phyloP scores from a whole-genome alignment of 1,139 yeast genomes.

The Candida pseudoviswanathii region DNA sequence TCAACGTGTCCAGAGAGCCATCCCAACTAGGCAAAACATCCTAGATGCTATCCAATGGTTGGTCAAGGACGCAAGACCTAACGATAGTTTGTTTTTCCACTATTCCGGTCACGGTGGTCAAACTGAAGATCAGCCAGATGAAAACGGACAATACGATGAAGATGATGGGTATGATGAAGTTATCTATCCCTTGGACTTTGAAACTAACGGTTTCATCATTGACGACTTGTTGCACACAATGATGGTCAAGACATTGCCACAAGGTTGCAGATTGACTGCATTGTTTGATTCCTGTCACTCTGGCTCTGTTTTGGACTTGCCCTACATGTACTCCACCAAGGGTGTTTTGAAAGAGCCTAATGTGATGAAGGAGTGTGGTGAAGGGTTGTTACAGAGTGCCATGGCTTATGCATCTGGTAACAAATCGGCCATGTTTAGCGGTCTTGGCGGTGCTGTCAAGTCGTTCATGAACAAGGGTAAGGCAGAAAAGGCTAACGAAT shows the following conservation, averaged over 20 bases:
- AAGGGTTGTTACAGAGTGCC: conserved; percentile 71
- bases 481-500: conserved; percentile 28
- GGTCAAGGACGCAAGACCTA: conserved; percentile 79
- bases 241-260: conserved; percentile 74
- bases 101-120: conserved; percentile 96
- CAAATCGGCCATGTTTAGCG: conserved; percentile 50
- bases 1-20: conserved; percentile 58
- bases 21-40: conserved; percentile 80
- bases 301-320: conserved; percentile 88
- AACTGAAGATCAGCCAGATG: conserved; percentile 53
- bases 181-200: conserved; percentile 88
- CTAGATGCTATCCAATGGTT: conserved; percentile 91
- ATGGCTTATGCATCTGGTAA: conserved; percentile 76
- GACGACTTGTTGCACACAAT: conserved; percentile 87
- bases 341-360: conserved; percentile 91
- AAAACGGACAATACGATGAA: conserved; percentile 73
- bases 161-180: conserved; percentile 89
- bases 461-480: conserved; percentile 32
- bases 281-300: conserved; percentile 93
- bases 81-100: conserved; percentile 83
- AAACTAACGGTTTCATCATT: conserved; percentile 68
- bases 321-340: conserved; percentile 86
- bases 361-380: conserved; percentile 81
- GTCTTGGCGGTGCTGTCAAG: conserved; percentile 52
- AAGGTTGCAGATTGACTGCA: conserved; percentile 87